These are phyloP conservation scores for Lophiotrema nucula DNA, from an alignment of 495 filamentous ascomycete species.

Conservation along the genomic window DNA sequence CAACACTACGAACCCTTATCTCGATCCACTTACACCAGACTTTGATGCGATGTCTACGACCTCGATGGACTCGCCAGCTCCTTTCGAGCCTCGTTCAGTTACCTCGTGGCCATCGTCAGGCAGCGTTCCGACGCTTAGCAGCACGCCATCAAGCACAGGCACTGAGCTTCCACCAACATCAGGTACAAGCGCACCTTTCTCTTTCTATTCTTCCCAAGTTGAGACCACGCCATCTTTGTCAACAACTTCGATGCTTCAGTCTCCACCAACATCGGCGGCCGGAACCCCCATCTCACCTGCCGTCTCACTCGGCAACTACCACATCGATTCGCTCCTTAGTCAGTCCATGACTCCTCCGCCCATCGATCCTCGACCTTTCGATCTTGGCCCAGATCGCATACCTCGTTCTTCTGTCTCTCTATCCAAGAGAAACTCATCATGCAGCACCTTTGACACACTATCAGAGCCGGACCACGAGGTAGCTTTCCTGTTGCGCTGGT, in stretches of 20 bases:
- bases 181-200: background rate
- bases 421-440: background rate
- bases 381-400: slow-evolving; percentile 10
- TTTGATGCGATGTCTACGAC: slow-evolving; percentile 41
- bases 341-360: slow-evolving; percentile 52
- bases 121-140: slow-evolving; percentile 19
- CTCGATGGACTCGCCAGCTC: slow-evolving; percentile 15
- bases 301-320: slow-evolving; percentile 47
- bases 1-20: slow-evolving; percentile 62
- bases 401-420: background rate
- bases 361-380: slow-evolving; percentile 46
- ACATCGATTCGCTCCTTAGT: slow-evolving; percentile 60
- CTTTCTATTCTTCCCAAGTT: background rate
- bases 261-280: slow-evolving; percentile 38
- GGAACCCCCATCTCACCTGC: slow-evolving; percentile 43
- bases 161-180: slow-evolving; percentile 2
- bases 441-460: background rate
- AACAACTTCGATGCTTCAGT: slow-evolving; percentile 16
- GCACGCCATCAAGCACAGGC: slow-evolving; percentile 49
- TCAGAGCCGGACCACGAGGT: slow-evolving; percentile 51
- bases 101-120: slow-evolving; percentile 19
- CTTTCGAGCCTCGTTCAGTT: slow-evolving; percentile 12
- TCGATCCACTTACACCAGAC: slow-evolving; percentile 48
- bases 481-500: slow-evolving; percentile 61
- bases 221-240: slow-evolving; percentile 26